Percentiles rank a stretch among this genome's conserved stretches.
Evolutionary conservation across 192 early-diverging fungal genomes (phyloP).

Genomic region (Piromyces finnis): DNA sequence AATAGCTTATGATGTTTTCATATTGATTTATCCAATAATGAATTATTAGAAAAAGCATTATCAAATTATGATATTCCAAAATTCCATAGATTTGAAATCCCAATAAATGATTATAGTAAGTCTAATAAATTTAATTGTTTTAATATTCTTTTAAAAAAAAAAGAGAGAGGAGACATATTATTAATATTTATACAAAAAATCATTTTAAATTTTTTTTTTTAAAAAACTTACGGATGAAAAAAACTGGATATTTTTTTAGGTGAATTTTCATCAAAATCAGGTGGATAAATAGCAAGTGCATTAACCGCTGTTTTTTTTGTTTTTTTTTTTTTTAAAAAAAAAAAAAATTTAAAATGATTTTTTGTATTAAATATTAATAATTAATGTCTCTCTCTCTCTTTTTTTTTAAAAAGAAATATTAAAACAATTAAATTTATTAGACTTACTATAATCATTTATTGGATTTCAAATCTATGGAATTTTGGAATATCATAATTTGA

Average conservation of each 20-base stretch:
- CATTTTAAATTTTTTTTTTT: no score
- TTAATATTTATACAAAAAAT: no score
- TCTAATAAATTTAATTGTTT: no score
- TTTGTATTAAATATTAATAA: no score
- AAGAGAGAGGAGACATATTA: no score
- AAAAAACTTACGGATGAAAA: constrained; percentile 3
- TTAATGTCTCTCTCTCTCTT: no score
- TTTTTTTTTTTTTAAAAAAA: no score
- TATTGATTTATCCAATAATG: neutral
- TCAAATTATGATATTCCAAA: neutral
- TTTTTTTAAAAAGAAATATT: no score
- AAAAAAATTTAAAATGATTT: no score
- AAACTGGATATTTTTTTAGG: neutral
- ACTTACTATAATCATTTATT: neutral
- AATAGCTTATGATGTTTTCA: neutral
- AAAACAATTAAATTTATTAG: no score
- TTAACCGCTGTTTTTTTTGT: neutral
- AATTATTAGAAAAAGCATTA: neutral
- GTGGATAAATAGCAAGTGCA: neutral
- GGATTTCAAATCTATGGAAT: neutral
- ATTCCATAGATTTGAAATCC: neutral
- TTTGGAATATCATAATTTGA: neutral
- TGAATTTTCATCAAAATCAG: neutral
- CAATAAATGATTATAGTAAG: neutral
- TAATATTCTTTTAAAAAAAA: no score